Percentiles rank a stretch among this genome's conserved stretches.
Evolutionary conservation across 768 basidiomycete species (phyloP).

Genomic region (Epithele typhae): DNA sequence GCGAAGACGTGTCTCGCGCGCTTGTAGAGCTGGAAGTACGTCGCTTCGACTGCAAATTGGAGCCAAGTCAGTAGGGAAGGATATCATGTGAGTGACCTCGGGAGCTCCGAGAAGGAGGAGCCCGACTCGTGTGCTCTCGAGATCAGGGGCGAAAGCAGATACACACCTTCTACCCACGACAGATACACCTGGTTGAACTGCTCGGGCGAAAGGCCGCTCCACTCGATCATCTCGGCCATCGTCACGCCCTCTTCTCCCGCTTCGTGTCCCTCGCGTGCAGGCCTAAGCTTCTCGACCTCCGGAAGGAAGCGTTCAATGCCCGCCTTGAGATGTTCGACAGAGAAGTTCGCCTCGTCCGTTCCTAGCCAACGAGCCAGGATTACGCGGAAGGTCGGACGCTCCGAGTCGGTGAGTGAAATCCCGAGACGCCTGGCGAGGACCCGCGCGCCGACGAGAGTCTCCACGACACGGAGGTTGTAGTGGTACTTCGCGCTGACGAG

Average conservation of each 20-base stretch:
- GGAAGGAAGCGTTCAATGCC: conserved; percentile 44
- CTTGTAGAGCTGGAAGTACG: conserved; percentile 78
- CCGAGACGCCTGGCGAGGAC: conserved; percentile 61
- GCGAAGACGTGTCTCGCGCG: conserved; percentile 77
- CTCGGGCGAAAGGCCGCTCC: conserved; percentile 51
- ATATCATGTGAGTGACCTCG: background rate
- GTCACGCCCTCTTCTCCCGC: conserved; percentile 53
- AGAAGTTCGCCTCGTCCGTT: conserved; percentile 31
- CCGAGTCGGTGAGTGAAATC: conserved; percentile 34
- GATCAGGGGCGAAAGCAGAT: background rate
- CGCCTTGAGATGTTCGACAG: conserved; percentile 39
- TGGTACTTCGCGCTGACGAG: conserved; percentile 59
- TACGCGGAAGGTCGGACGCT: conserved; percentile 62
- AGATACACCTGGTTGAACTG: conserved; percentile 67
- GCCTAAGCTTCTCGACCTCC: conserved; percentile 52
- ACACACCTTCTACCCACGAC: conserved; percentile 74
- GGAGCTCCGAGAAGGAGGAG: too few relatives aligned
- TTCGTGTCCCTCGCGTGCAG: conserved; percentile 24
- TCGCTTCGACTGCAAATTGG: conserved; percentile 61
- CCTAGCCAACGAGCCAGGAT: conserved; percentile 53
- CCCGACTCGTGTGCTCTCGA: too few relatives aligned
- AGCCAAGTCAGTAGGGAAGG: background rate
- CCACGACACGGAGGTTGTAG: conserved; percentile 92
- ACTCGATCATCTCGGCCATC: conserved; percentile 67
- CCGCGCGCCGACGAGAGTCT: conserved; percentile 77